Base-by-base conservation (phyloP, 1,284 basidiomycete species). In the Puccinia triticina region DNA sequence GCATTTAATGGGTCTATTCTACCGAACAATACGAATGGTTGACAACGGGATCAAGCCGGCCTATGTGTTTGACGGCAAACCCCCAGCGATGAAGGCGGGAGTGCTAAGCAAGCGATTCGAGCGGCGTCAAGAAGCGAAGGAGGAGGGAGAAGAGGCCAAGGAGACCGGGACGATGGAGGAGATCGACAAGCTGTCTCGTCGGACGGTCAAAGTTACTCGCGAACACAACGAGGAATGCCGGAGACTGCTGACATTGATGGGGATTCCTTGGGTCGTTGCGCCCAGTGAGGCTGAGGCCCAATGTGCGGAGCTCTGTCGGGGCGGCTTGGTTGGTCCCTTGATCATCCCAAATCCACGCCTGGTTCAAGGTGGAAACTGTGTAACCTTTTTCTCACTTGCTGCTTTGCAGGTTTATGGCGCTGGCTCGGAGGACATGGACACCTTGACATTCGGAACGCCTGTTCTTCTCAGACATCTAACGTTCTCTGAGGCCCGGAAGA, bases 341-440 rank as follows among this genome's bases (percentile, higher is more conserved):
- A 77, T 71, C 16, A 34, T 48, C 48, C 32, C 61, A 2, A 14
- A 66, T n/a, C 16, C 18, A 64, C 26, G n/a, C 34, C 12, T 46
- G 43, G 50, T 74, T 74, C 11, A 37, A 57, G 34, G 5, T 43
- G 18, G 37, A 21, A 23, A 40, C 37, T 32, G 5, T n/a, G n/a
- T n/a, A 43, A 43, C 26, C 8, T 50, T 16, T 23, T 73, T 73
- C 34, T 16, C 18, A 48, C 23, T 73, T 32, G 23, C 57, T n/a
- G 53, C 14, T 48, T 71, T 83, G 23, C 85, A 94, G 93, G 94
- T 98, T 29, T 99, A 93, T 86, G 97, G 94, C 0, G 96, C 96
- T 5, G 97, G 97, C 8, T 98, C 95, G 0, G 97, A 99, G 88
- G 97, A 99, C 87, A 99, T 99, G 97, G 97, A 99, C 86, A 99